Evolutionary conservation across 2,329 filamentous ascomycete species (phyloP).

Genomic region (Didymella segeticola): DNA sequence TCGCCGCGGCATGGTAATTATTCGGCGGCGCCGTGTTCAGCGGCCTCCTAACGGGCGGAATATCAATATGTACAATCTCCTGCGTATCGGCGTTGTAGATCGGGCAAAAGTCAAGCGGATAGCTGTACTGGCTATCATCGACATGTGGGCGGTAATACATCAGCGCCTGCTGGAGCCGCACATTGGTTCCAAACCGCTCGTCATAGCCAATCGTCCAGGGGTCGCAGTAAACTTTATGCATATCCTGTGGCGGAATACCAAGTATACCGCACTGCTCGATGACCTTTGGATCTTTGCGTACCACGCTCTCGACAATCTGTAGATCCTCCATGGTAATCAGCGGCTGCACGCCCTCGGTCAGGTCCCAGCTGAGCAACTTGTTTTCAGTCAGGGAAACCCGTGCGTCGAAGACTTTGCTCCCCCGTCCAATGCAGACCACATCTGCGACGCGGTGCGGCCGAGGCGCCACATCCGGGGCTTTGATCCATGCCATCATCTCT

Average conservation of each 20-base stretch:
- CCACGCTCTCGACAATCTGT: conserved; percentile 76
- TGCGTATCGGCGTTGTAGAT: conserved; percentile 85
- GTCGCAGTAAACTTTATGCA: conserved; percentile 96
- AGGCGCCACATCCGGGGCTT: conserved; percentile 64
- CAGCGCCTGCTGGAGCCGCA: conserved; percentile 86
- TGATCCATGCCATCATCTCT: conserved; percentile 82
- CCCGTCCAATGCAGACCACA: conserved; percentile 79
- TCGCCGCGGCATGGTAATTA: conserved; percentile 79
- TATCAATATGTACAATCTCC: conserved; percentile 81
- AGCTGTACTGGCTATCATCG: conserved; percentile 90
- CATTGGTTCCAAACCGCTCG: conserved; percentile 79
- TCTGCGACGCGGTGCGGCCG: conserved; percentile 78
- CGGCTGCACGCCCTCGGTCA: conserved; percentile 79
- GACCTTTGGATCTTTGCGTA: conserved; percentile 80
- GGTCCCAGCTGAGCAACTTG: conserved; percentile 76
- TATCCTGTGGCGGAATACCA: conserved; percentile 80
- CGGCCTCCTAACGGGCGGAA: conserved; percentile 78
- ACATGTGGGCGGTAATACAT: conserved; percentile 92
- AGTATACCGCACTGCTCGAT: conserved; percentile 88
- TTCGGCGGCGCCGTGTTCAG: conserved; percentile 74
- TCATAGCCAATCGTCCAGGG: conserved; percentile 97
- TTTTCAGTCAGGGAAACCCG: conserved; percentile 73
- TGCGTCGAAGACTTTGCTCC: conserved; percentile 82
- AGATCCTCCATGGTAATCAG: conserved; percentile 95
- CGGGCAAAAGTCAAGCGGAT: conserved; percentile 90